A percentile compares a stretch with the other conserved stretches of the same genome.
Evolutionary conservation across 176 grass and related monocot species (phyloP).

Genomic region (Aechmea fasciata): DNA sequence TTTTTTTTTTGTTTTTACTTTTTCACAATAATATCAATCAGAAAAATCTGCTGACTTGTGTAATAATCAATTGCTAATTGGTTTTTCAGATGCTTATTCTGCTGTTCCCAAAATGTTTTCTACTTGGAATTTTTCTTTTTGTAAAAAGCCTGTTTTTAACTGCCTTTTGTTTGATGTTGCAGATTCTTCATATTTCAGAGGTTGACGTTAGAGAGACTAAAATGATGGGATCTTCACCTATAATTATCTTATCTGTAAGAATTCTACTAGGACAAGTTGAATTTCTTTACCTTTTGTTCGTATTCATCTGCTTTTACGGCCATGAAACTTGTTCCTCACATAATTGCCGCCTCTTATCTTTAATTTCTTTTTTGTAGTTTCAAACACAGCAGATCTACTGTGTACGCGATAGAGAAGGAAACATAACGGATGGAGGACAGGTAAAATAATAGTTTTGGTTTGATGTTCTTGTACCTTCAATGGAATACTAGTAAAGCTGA

Average conservation of each 20-base stretch:
- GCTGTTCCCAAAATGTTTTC: background rate
- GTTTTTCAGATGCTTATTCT: too few relatives aligned
- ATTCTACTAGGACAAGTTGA: background rate
- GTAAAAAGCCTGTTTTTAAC: background rate
- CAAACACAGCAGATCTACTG: conserved; percentile 96
- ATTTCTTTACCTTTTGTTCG: conserved; percentile 5
- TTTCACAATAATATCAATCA: too few relatives aligned
- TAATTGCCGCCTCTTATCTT: conserved; percentile 16
- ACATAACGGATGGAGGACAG: conserved; percentile 72
- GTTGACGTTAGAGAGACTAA: conserved; percentile 89
- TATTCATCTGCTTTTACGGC: background rate
- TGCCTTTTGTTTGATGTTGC: conserved; percentile 19
- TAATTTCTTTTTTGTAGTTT: conserved; percentile 50
- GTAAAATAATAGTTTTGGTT: conserved; percentile 22
- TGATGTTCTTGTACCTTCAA: too few relatives aligned
- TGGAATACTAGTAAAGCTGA: too few relatives aligned
- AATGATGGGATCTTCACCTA: conserved; percentile 81
- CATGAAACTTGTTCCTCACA: conserved; percentile 6
- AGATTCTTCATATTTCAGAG: conserved; percentile 97
- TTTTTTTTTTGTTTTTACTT: too few relatives aligned
- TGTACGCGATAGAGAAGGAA: conserved; percentile 68
- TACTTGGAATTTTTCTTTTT: background rate
- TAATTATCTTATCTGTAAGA: conserved; percentile 66
- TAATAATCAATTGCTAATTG: too few relatives aligned
- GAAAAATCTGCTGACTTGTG: too few relatives aligned